These are phyloP conservation scores for Dioscorea zingiberensis DNA, from an alignment of 106 monocot genomes.

Conservation along the genomic window DNA sequence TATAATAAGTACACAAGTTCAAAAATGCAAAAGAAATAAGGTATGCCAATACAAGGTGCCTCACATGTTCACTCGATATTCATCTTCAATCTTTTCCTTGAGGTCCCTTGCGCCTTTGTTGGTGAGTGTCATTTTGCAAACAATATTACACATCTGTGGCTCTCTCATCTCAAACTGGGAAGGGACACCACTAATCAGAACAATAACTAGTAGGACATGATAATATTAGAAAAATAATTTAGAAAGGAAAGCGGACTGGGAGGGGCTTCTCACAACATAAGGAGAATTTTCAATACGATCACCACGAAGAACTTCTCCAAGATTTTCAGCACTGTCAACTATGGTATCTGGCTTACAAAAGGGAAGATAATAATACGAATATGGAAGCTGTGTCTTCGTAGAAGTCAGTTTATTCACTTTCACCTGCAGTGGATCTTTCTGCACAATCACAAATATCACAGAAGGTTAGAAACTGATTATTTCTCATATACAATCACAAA, in stretches of 20 bases:
- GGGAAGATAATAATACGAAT: slow-evolving; percentile 93
- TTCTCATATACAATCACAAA: not conserved
- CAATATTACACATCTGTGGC: slow-evolving; percentile 68
- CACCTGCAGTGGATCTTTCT: slow-evolving; percentile 72
- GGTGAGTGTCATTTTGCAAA: slow-evolving; percentile 56
- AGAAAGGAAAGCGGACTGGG: too few relatives aligned
- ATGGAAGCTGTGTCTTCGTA: slow-evolving; percentile 95
- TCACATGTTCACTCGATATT: slow-evolving; percentile 93
- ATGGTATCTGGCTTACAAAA: slow-evolving; percentile 71
- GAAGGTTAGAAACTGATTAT: not conserved
- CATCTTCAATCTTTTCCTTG: slow-evolving; percentile 93
- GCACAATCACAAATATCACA: slow-evolving; percentile 16
- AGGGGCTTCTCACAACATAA: slow-evolving; percentile 50
- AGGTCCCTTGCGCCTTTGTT: slow-evolving; percentile 68
- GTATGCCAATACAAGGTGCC: not conserved
- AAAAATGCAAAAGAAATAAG: slow-evolving; percentile 1
- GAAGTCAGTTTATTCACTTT: slow-evolving; percentile 97
- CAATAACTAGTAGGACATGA: too few relatives aligned
- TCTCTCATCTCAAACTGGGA: slow-evolving; percentile 95
- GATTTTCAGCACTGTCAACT: slow-evolving; percentile 96
- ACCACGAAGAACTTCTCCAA: slow-evolving; percentile 96
- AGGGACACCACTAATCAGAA: slow-evolving; percentile 1
- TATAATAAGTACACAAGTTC: not conserved
- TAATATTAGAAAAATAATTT: not conserved
- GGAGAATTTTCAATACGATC: slow-evolving; percentile 99